Evolutionary conservation across 306 rosid species (phyloP).

Genomic region (Rosa rugosa): DNA sequence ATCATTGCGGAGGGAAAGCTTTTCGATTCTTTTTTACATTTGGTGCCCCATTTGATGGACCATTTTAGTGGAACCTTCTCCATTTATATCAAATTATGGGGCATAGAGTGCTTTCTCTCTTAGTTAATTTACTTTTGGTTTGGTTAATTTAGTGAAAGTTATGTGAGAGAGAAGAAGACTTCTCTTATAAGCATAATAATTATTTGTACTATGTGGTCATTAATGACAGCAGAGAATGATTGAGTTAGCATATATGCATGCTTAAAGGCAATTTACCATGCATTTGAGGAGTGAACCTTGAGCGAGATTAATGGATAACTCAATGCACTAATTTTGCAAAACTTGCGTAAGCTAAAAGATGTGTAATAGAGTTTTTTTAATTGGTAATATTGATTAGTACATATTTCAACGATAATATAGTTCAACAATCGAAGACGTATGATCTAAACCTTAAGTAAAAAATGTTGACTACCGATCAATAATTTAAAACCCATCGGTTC

Average conservation of each 20-base stretch:
- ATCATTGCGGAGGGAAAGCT: slow-evolving; percentile 51
- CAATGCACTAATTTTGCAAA: neutral
- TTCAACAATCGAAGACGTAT: too few species aligned
- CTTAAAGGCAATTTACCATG: neutral
- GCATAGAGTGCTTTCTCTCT: neutral
- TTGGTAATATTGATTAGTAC: too few species aligned
- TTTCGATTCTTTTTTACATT: slow-evolving; percentile 41
- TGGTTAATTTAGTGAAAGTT: slow-evolving; percentile 37
- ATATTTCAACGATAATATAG: too few species aligned
- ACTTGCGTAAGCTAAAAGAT: neutral
- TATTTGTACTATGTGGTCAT: slow-evolving; percentile 6
- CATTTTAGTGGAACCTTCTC: slow-evolving; percentile 31
- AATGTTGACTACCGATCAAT: too few species aligned
- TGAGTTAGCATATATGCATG: neutral
- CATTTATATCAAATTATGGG: slow-evolving; percentile 20
- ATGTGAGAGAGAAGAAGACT: slow-evolving; percentile 11
- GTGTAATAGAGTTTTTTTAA: too few species aligned
- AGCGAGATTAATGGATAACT: neutral
- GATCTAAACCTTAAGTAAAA: too few species aligned
- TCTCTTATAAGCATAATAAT: slow-evolving; percentile 29
- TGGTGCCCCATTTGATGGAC: slow-evolving; percentile 60
- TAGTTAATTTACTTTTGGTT: slow-evolving; percentile 8
- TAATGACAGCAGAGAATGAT: neutral
- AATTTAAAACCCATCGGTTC: too few species aligned
- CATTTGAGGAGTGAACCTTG: neutral